Conservation (phyloP, 2,329 filamentous ascomycete species). For the Aspergillus glaucus region DNA sequence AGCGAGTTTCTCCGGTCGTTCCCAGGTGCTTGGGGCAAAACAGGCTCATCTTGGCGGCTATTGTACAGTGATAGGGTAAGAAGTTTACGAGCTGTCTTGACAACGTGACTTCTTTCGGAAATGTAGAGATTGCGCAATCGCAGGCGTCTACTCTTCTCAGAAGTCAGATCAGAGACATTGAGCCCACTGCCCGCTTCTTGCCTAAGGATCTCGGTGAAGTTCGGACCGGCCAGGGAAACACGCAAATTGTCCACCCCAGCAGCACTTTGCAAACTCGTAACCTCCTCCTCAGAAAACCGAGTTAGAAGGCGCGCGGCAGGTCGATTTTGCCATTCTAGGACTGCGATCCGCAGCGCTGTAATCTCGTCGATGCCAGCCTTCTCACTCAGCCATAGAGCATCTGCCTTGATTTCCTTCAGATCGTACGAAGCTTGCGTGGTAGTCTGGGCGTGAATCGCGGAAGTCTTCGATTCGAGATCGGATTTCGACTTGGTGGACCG, state of each 20-base stretch:
- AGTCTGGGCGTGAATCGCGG: conserved; percentile 75
- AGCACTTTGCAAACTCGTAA: conserved; percentile 67
- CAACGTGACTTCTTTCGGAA: conserved; percentile 61
- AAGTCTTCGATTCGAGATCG: conserved; percentile 75
- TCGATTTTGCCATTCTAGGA: conserved; percentile 78
- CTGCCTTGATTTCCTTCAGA: conserved; percentile 72
- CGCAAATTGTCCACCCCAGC: conserved; percentile 59
- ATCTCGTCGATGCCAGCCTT: conserved; percentile 72
- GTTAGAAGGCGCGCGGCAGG: conserved; percentile 65
- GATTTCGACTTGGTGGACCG: conserved; percentile 59
- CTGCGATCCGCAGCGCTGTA: conserved; percentile 69
- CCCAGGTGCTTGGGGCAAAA: conserved; percentile 3
- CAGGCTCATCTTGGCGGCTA: conserved; percentile 11
- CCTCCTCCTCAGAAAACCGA: conserved; percentile 70
- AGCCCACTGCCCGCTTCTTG: conserved; percentile 18
- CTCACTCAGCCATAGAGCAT: conserved; percentile 79
- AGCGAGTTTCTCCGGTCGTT: conserved; percentile 15
- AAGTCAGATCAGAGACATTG: conserved; percentile 49
- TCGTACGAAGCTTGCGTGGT: conserved; percentile 62
- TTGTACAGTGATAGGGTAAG: conserved; percentile 28
- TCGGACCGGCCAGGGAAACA: conserved; percentile 47
- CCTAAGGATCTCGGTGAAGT: conserved; percentile 29
- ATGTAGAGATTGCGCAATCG: conserved; percentile 68
- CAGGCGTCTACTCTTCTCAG: conserved; percentile 54
- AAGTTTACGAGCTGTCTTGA: conserved; percentile 55